A percentile compares a stretch with the other conserved stretches of the same genome.
These are phyloP conservation scores for Takashimella koratensis DNA, from an alignment of 1,284 basidiomycete species.

Conservation along the genomic window DNA sequence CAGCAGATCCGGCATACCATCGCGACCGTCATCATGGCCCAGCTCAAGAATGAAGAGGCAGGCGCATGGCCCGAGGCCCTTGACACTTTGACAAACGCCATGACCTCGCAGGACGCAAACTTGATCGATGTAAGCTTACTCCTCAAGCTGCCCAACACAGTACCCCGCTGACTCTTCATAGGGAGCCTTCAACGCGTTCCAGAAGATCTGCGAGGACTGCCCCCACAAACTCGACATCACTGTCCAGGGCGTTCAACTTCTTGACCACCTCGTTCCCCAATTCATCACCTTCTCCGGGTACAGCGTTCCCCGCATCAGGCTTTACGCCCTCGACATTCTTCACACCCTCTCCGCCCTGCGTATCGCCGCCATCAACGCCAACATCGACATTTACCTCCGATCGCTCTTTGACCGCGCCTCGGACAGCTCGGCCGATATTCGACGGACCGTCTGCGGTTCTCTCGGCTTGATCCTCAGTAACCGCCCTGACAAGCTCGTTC, in stretches of 20 bases:
- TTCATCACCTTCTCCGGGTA: conserved; percentile 84
- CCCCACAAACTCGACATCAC: conserved; percentile 92
- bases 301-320: conserved; percentile 66
- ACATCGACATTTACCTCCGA: conserved; percentile 90
- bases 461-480: conserved; percentile 89
- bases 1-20: conserved; percentile 87
- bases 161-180: conserved; percentile 42
- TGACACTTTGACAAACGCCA: conserved; percentile 69
- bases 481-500: conserved; percentile 92
- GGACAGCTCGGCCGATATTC: conserved; percentile 87
- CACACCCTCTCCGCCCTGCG: conserved; percentile 87
- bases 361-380: conserved; percentile 76
- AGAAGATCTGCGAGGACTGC: conserved; percentile 96
- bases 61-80: conserved; percentile 91
- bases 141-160: background rate
- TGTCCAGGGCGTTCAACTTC: conserved; percentile 72
- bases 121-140: conserved; percentile 76
- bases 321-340: conserved; percentile 88
- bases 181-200: conserved; percentile 91
- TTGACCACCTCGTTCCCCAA: conserved; percentile 93
- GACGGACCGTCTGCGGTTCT: conserved; percentile 92
- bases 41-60: conserved; percentile 78
- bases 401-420: conserved; percentile 91
- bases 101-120: conserved; percentile 68
- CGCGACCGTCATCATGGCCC: conserved; percentile 81